Evolutionary conservation across 1,139 yeast genomes (phyloP), one percentile per base, ranked within the genome.

Genomic region (Candida pseudocylindracea): DNA sequence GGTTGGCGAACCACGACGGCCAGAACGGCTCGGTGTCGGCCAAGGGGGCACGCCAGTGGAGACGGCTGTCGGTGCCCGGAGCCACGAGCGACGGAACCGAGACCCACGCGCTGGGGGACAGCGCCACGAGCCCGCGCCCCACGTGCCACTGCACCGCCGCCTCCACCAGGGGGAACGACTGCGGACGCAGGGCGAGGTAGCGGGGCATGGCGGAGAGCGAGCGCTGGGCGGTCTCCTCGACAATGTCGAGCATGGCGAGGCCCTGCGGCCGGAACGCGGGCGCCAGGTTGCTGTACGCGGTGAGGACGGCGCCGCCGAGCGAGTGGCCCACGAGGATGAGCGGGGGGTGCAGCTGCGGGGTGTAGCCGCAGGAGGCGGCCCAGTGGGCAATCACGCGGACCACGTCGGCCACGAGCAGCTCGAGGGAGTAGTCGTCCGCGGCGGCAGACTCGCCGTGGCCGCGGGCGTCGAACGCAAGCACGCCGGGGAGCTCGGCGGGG

Each of bases 141-240:
- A 76, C 42, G 45, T 83, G 93, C 94, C 96, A 91, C 26, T 68
- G 68, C n/a, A 88, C 63, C 0, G 93, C 94, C 10, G 60, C 61
- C 11, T 58, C 48, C 7, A 67, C 41, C 1, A 67, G 52, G 0
- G 46, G 40, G 42, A 88, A 88, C 1, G 45, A 40, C 25, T 46
- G 45, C 0, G 98, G 96, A 29, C 91, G 55, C 15, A 59, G 55
- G 3, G 53, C 47, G 7, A 88, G 56, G 39, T 79, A 78, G 15
- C 50, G 45, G 3, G 71, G 66, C 81, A 88, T 85, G 3, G 68
- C 58, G 5, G 50, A 45, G 7, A 88, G 54, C 0, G 94, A 71
- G 28, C 65, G 63, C 2, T 76, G 58, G 0, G 96, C 96, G 0
- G 88, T 75, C 38, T 85, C 96, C 46, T 88, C 98, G 3, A 88